phyloP scores from a whole-genome alignment of 768 basidiomycete genomes.

The Kwoniella europaea region DNA sequence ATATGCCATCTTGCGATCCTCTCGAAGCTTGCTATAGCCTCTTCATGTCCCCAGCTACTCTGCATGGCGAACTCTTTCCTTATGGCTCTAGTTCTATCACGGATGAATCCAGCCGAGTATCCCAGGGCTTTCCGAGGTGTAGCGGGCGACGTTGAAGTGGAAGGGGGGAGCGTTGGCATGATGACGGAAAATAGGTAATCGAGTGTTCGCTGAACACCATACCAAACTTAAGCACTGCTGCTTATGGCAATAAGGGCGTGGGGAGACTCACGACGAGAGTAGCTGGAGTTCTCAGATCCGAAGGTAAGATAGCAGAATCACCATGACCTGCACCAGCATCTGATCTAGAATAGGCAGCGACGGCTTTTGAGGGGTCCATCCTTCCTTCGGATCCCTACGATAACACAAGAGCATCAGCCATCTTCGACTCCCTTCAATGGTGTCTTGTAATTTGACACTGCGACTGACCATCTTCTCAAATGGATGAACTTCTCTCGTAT shows the following conservation, averaged over 20 bases:
- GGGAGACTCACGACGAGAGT: slow-evolving; percentile 70
- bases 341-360: slow-evolving; percentile 93
- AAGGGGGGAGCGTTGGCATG: slow-evolving; percentile 66
- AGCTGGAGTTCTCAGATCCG: slow-evolving; percentile 84
- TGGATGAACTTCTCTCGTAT: slow-evolving; percentile 78
- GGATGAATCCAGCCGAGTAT: slow-evolving; percentile 68
- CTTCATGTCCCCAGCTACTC: slow-evolving; percentile 70
- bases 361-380: slow-evolving; percentile 82
- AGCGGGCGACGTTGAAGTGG: slow-evolving; percentile 19
- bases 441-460: background rate
- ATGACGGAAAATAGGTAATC: slow-evolving; percentile 91
- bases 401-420: background rate
- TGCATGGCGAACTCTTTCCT: slow-evolving; percentile 95
- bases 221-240: background rate
- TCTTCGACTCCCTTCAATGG: too few species aligned
- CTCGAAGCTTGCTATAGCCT: slow-evolving; percentile 86
- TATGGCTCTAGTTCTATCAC: slow-evolving; percentile 87
- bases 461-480: slow-evolving; percentile 35
- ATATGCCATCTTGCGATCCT: slow-evolving; percentile 94
- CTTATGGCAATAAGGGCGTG: background rate
- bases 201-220: slow-evolving; percentile 69
- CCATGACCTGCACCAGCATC: slow-evolving; percentile 70
- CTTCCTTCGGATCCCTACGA: slow-evolving; percentile 72
- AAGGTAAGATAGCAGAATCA: slow-evolving; percentile 74
- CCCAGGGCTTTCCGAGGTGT: slow-evolving; percentile 60